phyloP scores from a whole-genome alignment of 202 grass and related monocot genomes.

The Digitaria exilis region DNA sequence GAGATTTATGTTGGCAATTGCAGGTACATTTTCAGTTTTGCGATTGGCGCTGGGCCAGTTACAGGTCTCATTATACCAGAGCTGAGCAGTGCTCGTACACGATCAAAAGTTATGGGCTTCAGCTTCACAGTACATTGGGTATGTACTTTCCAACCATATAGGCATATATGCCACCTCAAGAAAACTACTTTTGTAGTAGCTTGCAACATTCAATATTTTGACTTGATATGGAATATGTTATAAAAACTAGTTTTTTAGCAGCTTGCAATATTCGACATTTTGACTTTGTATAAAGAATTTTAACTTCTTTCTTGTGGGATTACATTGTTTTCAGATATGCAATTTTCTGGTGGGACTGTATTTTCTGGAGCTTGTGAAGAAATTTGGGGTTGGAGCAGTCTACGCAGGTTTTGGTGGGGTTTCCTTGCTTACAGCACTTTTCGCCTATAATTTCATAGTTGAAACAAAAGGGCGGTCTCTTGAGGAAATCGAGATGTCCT shows the following conservation, averaged over 20 bases:
- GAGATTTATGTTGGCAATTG: slow-evolving; percentile 28
- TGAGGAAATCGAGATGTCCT: slow-evolving; percentile 93
- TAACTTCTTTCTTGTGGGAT: slow-evolving; percentile 1
- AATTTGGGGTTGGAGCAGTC: slow-evolving; percentile 82
- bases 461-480: slow-evolving; percentile 94
- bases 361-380: slow-evolving; percentile 92
- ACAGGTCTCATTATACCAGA: slow-evolving; percentile 97
- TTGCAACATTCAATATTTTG: background rate
- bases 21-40: slow-evolving; percentile 97
- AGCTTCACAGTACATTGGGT: slow-evolving; percentile 98
- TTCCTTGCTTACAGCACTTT: slow-evolving; percentile 74
- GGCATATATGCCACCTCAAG: background rate
- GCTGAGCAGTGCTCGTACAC: slow-evolving; percentile 74
- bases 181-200: slow-evolving; percentile 7
- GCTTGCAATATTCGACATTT: background rate
- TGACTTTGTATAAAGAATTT: slow-evolving; percentile 26
- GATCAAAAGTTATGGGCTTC: slow-evolving; percentile 94
- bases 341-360: slow-evolving; percentile 93
- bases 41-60: slow-evolving; percentile 88
- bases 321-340: slow-evolving; percentile 68
- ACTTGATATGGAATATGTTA: slow-evolving; percentile 22
- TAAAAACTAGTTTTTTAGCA: slow-evolving; percentile 9
- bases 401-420: slow-evolving; percentile 80
- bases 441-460: slow-evolving; percentile 81
- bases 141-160: slow-evolving; percentile 30